phyloP scores from a whole-genome alignment of 2,329 filamentous ascomycete species.

The Apiospora pterosperma region DNA sequence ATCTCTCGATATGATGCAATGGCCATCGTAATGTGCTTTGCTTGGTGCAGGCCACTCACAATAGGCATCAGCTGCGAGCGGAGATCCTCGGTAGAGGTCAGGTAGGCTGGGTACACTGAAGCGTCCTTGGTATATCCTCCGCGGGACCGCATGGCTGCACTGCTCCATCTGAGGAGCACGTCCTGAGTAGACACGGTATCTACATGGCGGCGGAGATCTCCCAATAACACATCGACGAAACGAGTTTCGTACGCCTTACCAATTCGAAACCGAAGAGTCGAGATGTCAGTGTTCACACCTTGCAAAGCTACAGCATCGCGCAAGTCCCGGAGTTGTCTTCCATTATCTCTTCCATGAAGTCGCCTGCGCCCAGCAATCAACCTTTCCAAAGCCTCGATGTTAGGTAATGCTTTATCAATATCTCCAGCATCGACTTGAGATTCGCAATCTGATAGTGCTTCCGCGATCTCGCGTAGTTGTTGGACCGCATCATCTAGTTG shows the following conservation, averaged over 20 bases:
- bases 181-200: slow-evolving; percentile 67
- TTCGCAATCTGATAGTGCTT: slow-evolving; percentile 74
- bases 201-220: slow-evolving; percentile 77
- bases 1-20: slow-evolving; percentile 82
- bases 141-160: slow-evolving; percentile 68
- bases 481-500: slow-evolving; percentile 78
- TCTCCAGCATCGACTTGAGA: slow-evolving; percentile 78
- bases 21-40: slow-evolving; percentile 75
- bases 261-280: slow-evolving; percentile 72
- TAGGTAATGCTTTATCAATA: slow-evolving; percentile 74
- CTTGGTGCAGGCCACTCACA: slow-evolving; percentile 76
- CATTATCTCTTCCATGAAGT: slow-evolving; percentile 20
- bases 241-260: slow-evolving; percentile 82
- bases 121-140: slow-evolving; percentile 64
- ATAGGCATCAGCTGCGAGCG: slow-evolving; percentile 67
- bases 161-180: slow-evolving; percentile 82
- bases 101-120: slow-evolving; percentile 69
- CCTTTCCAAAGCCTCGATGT: slow-evolving; percentile 73
- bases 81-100: slow-evolving; percentile 68
- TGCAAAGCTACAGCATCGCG: slow-evolving; percentile 75
- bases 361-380: slow-evolving; percentile 65
- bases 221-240: slow-evolving; percentile 74
- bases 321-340: slow-evolving; percentile 60
- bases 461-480: slow-evolving; percentile 77
- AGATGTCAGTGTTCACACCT: slow-evolving; percentile 74